These are phyloP conservation scores for Thuidium tamariscinum DNA, from an alignment of 225 moss, liverwort and hornwort genomes.

Conservation along the genomic window DNA sequence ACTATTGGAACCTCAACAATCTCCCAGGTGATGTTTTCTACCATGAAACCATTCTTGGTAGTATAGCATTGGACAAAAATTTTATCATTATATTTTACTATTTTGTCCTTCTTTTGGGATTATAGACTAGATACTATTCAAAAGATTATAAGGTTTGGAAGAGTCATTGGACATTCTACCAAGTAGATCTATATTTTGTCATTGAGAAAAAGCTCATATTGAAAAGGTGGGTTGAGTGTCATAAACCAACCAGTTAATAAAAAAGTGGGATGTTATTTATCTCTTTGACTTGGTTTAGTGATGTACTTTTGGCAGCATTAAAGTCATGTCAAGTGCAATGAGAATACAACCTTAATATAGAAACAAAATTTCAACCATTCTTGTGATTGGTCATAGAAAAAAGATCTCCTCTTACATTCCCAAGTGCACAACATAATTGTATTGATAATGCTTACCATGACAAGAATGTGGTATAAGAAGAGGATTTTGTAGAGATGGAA, in stretches of 20 bases:
- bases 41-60: neutral
- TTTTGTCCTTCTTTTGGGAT: neutral
- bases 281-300: neutral
- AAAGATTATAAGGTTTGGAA: neutral
- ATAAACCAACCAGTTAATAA: neutral
- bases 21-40: constrained; percentile 38
- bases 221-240: too few relatives aligned
- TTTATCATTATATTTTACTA: neutral
- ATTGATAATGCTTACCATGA: neutral
- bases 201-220: neutral
- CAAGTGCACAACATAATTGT: neutral
- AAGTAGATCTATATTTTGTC: neutral
- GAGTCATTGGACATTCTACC: neutral
- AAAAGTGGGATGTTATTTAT: neutral
- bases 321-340: neutral
- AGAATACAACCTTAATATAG: too few relatives aligned
- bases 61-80: too few relatives aligned
- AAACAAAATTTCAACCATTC: neutral
- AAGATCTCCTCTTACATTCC: too few relatives aligned
- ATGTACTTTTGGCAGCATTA: neutral
- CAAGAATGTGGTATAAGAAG: neutral
- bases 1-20: constrained; percentile 65
- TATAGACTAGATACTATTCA: neutral
- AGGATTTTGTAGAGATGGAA: neutral
- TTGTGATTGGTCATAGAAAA: neutral